Conservation (phyloP, 805 yeast genomes). For the Hanseniaspora lachancei region DNA sequence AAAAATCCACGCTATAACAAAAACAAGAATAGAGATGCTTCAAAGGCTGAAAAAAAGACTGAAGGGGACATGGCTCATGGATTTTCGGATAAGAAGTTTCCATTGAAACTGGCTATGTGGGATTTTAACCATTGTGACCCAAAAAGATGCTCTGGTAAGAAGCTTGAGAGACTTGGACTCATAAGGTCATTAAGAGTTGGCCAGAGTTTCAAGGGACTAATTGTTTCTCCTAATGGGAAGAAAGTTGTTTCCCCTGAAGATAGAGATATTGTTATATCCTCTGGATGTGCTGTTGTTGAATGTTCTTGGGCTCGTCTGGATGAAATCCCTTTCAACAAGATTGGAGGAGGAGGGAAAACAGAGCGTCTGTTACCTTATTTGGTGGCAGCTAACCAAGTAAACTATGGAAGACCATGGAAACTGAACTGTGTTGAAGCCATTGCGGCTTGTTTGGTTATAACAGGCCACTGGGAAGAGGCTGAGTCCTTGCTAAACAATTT, state of each 20-base stretch:
- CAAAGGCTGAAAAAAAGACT: constrained; percentile 22
- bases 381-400: constrained; percentile 93
- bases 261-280: constrained; percentile 53
- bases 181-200: constrained; percentile 76
- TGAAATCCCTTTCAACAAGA: constrained; percentile 85
- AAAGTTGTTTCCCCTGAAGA: constrained; percentile 85
- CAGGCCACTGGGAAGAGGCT: constrained; percentile 87
- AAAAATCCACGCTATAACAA: constrained; percentile 28
- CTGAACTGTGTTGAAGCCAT: constrained; percentile 93
- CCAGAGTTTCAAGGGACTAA: constrained; percentile 79
- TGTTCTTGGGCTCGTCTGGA: constrained; percentile 98
- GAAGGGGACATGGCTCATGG: constrained; percentile 9
- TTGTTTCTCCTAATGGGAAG: constrained; percentile 87
- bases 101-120: constrained; percentile 93
- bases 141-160: constrained; percentile 91
- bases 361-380: constrained; percentile 81
- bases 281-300: constrained; percentile 95
- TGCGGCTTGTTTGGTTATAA: constrained; percentile 93
- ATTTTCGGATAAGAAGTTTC: constrained; percentile 35
- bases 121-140: constrained; percentile 99
- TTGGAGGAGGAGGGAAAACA: constrained; percentile 90
- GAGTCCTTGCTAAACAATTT: constrained; percentile 59
- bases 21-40: constrained; percentile 35
- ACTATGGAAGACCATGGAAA: constrained; percentile 92
- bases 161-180: constrained; percentile 74